These are phyloP conservation scores for Cryptosporidium baileyi DNA, from an alignment of 169 alveolate species.

Conservation along the genomic window DNA sequence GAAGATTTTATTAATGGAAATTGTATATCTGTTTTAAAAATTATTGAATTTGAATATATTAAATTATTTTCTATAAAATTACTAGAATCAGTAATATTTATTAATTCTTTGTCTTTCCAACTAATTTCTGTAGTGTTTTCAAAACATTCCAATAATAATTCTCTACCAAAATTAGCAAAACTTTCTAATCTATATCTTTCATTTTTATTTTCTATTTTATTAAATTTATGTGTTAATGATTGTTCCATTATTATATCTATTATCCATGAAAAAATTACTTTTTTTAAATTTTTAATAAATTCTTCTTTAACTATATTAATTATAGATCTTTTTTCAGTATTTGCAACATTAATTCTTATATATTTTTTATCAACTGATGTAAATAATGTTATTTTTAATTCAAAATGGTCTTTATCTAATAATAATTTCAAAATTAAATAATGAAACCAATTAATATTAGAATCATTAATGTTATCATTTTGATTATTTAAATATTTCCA, in stretches of 20 bases:
- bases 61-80: not conserved
- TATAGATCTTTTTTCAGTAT: not conserved
- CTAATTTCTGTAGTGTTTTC: not conserved
- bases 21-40: constrained; percentile 13
- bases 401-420: constrained; percentile 1
- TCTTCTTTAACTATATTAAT: not conserved
- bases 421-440: not conserved
- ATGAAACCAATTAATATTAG: constrained; percentile 10
- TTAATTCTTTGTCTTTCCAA: constrained; percentile 23
- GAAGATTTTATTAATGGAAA: constrained; percentile 1
- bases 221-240: constrained; percentile 1
- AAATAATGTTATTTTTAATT: constrained; percentile 9
- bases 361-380: constrained; percentile 13
- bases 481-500: not conserved
- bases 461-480: not conserved
- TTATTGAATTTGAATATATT: not conserved
- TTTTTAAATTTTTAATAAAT: not conserved
- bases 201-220: not conserved
- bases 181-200: not conserved
- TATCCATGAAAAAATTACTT: constrained; percentile 1
- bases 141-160: constrained; percentile 21
- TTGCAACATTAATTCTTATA: not conserved
- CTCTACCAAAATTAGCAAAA: constrained; percentile 37
- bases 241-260: constrained; percentile 50
- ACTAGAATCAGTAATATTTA: not conserved